A percentile compares a stretch with the other conserved stretches of the same genome.
phyloP scores from a whole-genome alignment of 2,329 filamentous ascomycete species.

The Leptographium wingfieldii region DNA sequence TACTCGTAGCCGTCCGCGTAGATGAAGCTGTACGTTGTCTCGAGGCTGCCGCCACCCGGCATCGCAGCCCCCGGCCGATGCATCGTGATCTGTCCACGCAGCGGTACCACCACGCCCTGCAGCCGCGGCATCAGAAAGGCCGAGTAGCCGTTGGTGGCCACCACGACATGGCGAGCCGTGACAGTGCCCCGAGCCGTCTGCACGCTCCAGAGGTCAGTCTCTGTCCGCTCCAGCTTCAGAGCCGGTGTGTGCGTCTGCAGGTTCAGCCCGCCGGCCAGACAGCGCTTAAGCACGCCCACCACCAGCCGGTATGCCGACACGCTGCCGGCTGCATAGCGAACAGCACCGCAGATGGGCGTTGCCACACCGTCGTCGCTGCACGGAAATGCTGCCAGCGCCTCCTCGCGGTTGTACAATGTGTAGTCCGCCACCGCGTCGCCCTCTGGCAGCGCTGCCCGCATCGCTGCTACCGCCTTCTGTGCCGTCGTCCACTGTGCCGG shows the following conservation, averaged over 20 bases:
- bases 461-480: slow-evolving; percentile 26
- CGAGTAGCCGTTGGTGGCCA: slow-evolving; percentile 43
- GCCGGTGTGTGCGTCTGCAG: slow-evolving; percentile 41
- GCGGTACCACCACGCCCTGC: slow-evolving; percentile 34
- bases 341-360: slow-evolving; percentile 25
- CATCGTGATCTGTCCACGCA: slow-evolving; percentile 37
- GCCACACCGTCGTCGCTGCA: slow-evolving; percentile 16
- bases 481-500: slow-evolving; percentile 25
- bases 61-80: slow-evolving; percentile 22
- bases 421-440: slow-evolving; percentile 30
- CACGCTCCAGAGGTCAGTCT: slow-evolving; percentile 21
- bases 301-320: slow-evolving; percentile 26
- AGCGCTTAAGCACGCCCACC: slow-evolving; percentile 30
- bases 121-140: slow-evolving; percentile 29
- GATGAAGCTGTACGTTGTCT: slow-evolving; percentile 47
- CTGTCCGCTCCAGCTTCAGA: slow-evolving; percentile 11
- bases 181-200: slow-evolving; percentile 30
- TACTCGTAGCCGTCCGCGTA: slow-evolving; percentile 53
- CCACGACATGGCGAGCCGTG: slow-evolving; percentile 28
- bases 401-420: slow-evolving; percentile 26
- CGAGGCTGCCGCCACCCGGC: slow-evolving; percentile 14
- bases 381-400: slow-evolving; percentile 28
- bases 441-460: slow-evolving; percentile 29
- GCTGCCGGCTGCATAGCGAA: slow-evolving; percentile 32
- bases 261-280: slow-evolving; percentile 30